Evolutionary conservation across 768 basidiomycete species (phyloP), one percentile per base, ranked within the genome.

Genomic region (Suillus subaureus): DNA sequence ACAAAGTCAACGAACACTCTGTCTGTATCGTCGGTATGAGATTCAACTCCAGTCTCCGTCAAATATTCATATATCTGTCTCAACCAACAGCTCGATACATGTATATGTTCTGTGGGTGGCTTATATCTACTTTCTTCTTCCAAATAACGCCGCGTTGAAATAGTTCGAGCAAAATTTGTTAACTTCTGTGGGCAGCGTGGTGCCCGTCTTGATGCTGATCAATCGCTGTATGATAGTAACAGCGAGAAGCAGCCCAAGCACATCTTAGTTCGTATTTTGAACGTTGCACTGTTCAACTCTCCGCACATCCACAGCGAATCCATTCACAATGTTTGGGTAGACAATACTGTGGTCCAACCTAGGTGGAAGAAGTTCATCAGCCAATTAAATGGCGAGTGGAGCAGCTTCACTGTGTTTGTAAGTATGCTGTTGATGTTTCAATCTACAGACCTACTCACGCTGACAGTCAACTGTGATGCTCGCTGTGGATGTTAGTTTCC

Each of bases 401-500:
- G 79, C 63, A 79, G 81, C 43, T 80, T 84, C 54, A 81, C 80
- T 33, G 79, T 84, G 35, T 82, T 81, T 63, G 86, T 87, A 57
- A 43, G 83, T 70, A 45, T 23, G 9, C 18, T 28, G 31, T 42
- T 9, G 26, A 13, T 31, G 1, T 9, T 23, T 4, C 1, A 21
- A 43, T 39, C 2, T 45, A 0, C 47, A 65, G 28, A 26, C 15
- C 16, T 26, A 2, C 13, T 35, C 35, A 62, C 61, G 8, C 2
- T 43, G 18, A 40, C 16, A 87, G 85, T 79, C 79, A 0, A 84
- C 83, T 2, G 83, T 87, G 13, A 72, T 87, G 42, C 72, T 87
- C 6, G 81, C 81, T n/a, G 83, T 82, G 1, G 85, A 86, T 61
- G 81, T 88, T 1, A 82, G 81, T 0, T 85, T 86, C 69, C 71